Conservation (phyloP, 2,329 filamentous ascomycete species). For the Fusarium abutilonis region DNA sequence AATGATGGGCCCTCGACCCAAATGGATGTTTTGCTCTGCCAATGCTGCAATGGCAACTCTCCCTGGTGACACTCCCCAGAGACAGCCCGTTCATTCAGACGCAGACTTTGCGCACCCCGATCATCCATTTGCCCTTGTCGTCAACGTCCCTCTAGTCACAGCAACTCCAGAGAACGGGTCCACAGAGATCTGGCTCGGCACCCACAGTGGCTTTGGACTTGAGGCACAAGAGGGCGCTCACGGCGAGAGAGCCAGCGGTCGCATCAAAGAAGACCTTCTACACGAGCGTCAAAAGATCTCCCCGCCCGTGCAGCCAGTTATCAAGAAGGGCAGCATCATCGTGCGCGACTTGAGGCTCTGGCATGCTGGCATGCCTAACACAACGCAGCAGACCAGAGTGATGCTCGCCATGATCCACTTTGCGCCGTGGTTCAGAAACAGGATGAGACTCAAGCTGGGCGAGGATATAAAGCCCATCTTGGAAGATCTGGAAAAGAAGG, state of each 20-base stretch:
- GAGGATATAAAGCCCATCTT: slow-evolving; percentile 60
- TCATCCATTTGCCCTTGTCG: slow-evolving; percentile 64
- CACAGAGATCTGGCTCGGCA: slow-evolving; percentile 69
- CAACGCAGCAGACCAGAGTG: slow-evolving; percentile 58
- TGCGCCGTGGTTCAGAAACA: slow-evolving; percentile 65
- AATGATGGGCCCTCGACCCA: slow-evolving; percentile 63
- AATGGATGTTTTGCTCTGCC: slow-evolving; percentile 67
- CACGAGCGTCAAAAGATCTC: slow-evolving; percentile 50
- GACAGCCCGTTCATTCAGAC: slow-evolving; percentile 68
- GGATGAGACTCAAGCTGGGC: slow-evolving; percentile 64
- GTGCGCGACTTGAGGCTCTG: slow-evolving; percentile 69
- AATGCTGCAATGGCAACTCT: slow-evolving; percentile 66
- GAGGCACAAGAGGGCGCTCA: slow-evolving; percentile 59
- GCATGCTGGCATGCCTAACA: slow-evolving; percentile 72
- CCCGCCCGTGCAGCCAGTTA: slow-evolving; percentile 60
- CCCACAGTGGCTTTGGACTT: slow-evolving; percentile 53
- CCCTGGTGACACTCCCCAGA: slow-evolving; percentile 50
- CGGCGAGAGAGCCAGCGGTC: slow-evolving; percentile 62
- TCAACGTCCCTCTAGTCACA: slow-evolving; percentile 63
- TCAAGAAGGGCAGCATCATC: slow-evolving; percentile 65
- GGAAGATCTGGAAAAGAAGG: slow-evolving; percentile 53
- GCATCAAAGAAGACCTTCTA: slow-evolving; percentile 56
- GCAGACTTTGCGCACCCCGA: slow-evolving; percentile 66
- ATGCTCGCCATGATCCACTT: slow-evolving; percentile 72
- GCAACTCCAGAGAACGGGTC: slow-evolving; percentile 63